phyloP scores from a whole-genome alignment of 495 filamentous ascomycete genomes.

The Apodospora peruviana region DNA sequence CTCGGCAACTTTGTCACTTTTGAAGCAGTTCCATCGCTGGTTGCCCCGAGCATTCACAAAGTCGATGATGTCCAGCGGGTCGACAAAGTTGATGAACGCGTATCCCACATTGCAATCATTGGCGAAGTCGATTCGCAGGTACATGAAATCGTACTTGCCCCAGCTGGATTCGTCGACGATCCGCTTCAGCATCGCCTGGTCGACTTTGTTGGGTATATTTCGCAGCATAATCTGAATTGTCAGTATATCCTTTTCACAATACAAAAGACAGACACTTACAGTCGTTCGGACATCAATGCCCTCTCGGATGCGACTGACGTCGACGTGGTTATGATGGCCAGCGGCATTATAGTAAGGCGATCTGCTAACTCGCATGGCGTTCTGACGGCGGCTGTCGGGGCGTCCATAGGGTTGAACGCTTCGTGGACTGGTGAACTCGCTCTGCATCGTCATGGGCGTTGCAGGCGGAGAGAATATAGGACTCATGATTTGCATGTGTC shows the following conservation, averaged over 20 bases:
- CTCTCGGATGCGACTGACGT: conserved; percentile 57
- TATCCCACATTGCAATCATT: conserved; percentile 96
- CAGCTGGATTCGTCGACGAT: conserved; percentile 73
- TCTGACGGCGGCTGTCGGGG: conserved; percentile 31
- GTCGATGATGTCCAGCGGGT: conserved; percentile 69
- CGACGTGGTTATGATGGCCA: conserved; percentile 61
- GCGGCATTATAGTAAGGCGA: conserved; percentile 36
- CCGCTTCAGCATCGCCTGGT: conserved; percentile 70
- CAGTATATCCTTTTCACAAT: conserved; percentile 2
- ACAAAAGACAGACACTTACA: conserved; percentile 36
- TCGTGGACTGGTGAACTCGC: conserved; percentile 25
- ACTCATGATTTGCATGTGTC: conserved; percentile 15
- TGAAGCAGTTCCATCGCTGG: conserved; percentile 75
- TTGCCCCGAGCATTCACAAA: conserved; percentile 70
- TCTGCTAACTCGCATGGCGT: conserved; percentile 32
- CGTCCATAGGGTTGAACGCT: conserved; percentile 23
- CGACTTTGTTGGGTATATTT: conserved; percentile 90
- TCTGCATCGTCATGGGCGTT: conserved; percentile 26
- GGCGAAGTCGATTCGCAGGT: conserved; percentile 87
- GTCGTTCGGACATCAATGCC: conserved; percentile 70
- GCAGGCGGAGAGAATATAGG: conserved; percentile 27
- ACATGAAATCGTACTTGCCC: conserved; percentile 90
- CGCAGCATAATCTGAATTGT: conserved; percentile 78
- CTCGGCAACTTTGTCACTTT: conserved; percentile 79
- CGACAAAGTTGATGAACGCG: conserved; percentile 92